phyloP scores from a whole-genome alignment of 2,329 filamentous ascomycete genomes.

The Dactylellina haptotyla region DNA sequence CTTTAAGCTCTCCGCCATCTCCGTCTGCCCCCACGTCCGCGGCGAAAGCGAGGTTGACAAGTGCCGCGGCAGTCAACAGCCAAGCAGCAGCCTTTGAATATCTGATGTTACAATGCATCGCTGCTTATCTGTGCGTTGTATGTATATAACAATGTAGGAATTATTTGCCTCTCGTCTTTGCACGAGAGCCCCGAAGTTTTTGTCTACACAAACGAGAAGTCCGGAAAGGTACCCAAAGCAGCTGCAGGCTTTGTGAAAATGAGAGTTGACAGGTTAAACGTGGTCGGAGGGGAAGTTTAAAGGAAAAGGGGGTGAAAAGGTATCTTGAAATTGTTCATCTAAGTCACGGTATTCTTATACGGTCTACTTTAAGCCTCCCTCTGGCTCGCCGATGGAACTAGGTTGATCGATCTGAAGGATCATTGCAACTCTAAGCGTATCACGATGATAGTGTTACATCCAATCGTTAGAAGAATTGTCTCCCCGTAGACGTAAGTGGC shows the following conservation, averaged over 20 bases:
- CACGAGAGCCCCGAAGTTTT: too few relatives aligned
- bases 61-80: constrained; percentile 19
- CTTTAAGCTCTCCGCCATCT: too few relatives aligned
- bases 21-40: too few relatives aligned
- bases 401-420: constrained; percentile 1
- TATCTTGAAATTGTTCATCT: not conserved
- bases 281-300: not conserved
- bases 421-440: not conserved
- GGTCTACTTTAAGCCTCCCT: not conserved
- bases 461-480: too few relatives aligned
- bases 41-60: not conserved
- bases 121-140: not conserved
- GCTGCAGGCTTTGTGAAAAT: not conserved
- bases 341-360: constrained; percentile 29
- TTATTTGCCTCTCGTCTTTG: not conserved
- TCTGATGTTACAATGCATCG: constrained; percentile 12
- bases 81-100: constrained; percentile 19
- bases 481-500: too few relatives aligned
- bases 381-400: not conserved
- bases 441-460: not conserved
- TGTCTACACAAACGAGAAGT: not conserved
- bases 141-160: not conserved
- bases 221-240: not conserved
- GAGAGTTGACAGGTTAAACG: constrained; percentile 5
- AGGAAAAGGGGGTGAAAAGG: not conserved